Conservation (phyloP, 23 red algal genomes). For the Gracilaria caudata region DNA sequence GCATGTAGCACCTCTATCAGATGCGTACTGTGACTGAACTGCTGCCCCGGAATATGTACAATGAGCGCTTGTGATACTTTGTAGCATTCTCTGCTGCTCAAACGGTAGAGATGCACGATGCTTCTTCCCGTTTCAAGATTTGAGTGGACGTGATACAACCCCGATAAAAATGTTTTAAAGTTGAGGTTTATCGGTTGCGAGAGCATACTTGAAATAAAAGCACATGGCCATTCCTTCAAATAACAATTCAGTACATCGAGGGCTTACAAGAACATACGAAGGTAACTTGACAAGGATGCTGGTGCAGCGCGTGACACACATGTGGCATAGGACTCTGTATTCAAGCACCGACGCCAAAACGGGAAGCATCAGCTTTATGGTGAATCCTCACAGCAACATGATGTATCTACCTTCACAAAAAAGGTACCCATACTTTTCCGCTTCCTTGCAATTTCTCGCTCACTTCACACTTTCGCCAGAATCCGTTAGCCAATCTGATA, state of each 20-base stretch:
- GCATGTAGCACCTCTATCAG: background rate
- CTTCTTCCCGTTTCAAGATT: background rate
- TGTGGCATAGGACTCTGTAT: background rate
- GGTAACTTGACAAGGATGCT: background rate
- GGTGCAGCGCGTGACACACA: background rate
- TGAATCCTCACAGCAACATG: background rate
- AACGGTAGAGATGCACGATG: background rate
- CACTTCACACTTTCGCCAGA: background rate
- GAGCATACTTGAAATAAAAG: slow-evolving; percentile 13
- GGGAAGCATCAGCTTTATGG: background rate
- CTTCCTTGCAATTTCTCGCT: background rate
- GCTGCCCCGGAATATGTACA: too few relatives aligned
- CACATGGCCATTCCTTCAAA: background rate
- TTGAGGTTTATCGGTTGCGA: background rate
- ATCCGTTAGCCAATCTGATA: slow-evolving; percentile 35
- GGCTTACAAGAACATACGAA: background rate
- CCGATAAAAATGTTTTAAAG: background rate
- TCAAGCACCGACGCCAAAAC: background rate
- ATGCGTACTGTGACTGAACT: too few relatives aligned
- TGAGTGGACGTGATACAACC: background rate
- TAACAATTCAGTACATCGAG: background rate
- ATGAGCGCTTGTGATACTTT: background rate
- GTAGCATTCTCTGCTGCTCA: background rate
- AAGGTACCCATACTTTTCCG: too few relatives aligned
- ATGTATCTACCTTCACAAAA: too few relatives aligned